Evolutionary conservation across 305 asterid species (phyloP).

Genomic region (Rubia balearica): DNA sequence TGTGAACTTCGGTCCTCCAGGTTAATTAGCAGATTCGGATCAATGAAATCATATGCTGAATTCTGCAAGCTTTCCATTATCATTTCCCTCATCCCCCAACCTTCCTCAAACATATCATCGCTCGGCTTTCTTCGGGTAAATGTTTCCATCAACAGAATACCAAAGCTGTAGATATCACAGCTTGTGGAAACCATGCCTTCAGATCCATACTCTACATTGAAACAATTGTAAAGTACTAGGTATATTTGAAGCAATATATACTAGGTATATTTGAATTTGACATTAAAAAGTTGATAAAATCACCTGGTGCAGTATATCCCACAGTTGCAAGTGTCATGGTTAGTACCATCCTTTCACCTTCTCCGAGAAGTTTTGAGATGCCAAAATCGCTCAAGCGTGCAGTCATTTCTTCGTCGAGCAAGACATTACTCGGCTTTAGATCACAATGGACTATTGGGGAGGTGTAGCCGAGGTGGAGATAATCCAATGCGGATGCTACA

Average conservation of each 20-base stretch:
- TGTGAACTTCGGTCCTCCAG: not conserved
- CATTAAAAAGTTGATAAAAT: not conserved
- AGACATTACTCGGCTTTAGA: too few species aligned
- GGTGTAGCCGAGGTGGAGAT: slow-evolving; percentile 9
- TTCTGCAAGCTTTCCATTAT: not conserved
- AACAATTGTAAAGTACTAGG: not conserved
- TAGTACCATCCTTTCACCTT: too few species aligned
- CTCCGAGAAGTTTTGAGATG: not conserved
- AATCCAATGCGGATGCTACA: slow-evolving; percentile 10
- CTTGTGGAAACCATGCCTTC: slow-evolving; percentile 1
- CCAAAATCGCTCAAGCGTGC: not conserved
- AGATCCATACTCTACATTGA: slow-evolving; percentile 2
- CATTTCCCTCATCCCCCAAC: not conserved
- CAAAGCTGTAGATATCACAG: slow-evolving; percentile 8
- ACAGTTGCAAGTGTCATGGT: not conserved
- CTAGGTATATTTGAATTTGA: not conserved
- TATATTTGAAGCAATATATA: too few species aligned
- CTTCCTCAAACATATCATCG: slow-evolving; percentile 16
- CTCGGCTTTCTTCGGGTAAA: slow-evolving; percentile 16
- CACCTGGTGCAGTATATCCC: not conserved
- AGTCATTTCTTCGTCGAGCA: slow-evolving; percentile 20
- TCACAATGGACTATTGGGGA: too few species aligned
- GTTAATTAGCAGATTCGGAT: not conserved
- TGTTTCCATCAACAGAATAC: slow-evolving; percentile 27
- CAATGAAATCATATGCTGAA: not conserved